phyloP scores from a whole-genome alignment of 192 early-diverging fungal genomes.

The Pilaira anomala region DNA sequence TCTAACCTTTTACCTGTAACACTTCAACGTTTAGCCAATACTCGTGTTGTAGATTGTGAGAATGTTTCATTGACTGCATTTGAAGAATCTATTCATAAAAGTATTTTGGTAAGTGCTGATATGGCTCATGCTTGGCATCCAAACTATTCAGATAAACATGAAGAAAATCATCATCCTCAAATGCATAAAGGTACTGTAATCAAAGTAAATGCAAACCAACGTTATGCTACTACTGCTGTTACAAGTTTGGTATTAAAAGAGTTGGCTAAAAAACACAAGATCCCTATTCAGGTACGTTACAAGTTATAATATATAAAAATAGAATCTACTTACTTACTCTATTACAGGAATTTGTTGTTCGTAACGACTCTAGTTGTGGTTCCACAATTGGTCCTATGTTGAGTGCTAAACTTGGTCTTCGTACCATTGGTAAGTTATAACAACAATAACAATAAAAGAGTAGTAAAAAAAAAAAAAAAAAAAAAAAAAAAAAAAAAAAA shows the following conservation, averaged over 20 bases:
- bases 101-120: conserved; percentile 86
- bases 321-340: not conserved
- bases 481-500: no score
- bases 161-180: conserved; percentile 86
- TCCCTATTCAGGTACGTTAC: conserved; percentile 73
- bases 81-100: conserved; percentile 80
- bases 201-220: conserved; percentile 97
- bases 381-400: conserved; percentile 98
- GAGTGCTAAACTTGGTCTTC: conserved; percentile 86
- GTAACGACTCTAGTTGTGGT: conserved; percentile 94
- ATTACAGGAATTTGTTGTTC: conserved; percentile 71
- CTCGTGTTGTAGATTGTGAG: conserved; percentile 27
- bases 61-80: conserved; percentile 56
- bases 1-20: conserved; percentile 80
- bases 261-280: conserved; percentile 69
- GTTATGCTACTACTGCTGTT: conserved; percentile 75
- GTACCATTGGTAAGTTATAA: conserved; percentile 77
- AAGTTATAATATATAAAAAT: not conserved
- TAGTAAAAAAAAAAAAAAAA: no score
- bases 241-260: conserved; percentile 73
- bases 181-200: conserved; percentile 95
- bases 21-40: conserved; percentile 58
- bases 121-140: conserved; percentile 93
- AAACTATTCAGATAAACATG: conserved; percentile 91
- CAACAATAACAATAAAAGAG: not conserved